Evolutionary conservation across 1,284 basidiomycete species (phyloP).

Genomic region (Mycosarcoma mackinlayi): DNA sequence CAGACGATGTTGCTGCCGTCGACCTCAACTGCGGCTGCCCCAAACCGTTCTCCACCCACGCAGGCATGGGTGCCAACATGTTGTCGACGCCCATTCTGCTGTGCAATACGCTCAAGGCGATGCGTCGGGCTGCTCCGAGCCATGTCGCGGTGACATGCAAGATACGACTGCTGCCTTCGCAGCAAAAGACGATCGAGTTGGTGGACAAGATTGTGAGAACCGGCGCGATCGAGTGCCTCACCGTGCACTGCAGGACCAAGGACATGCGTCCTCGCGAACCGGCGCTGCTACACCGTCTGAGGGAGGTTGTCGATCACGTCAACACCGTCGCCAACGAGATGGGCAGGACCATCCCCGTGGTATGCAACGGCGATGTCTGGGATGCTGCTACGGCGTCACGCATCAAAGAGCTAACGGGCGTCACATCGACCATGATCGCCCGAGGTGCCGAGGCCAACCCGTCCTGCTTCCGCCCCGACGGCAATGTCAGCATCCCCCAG

Average conservation of each 20-base stretch:
- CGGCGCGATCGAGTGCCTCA: conserved; percentile 83
- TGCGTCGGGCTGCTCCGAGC: conserved; percentile 72
- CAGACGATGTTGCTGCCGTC: conserved; percentile 85
- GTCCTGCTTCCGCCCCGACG: conserved; percentile 78
- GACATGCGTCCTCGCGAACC: conserved; percentile 87
- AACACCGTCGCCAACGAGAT: conserved; percentile 72
- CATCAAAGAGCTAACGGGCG: conserved; percentile 76
- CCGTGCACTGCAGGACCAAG: conserved; percentile 93
- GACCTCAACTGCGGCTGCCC: conserved; percentile 90
- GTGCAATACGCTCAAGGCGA: conserved; percentile 74
- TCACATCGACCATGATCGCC: conserved; percentile 95
- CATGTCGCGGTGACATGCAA: conserved; percentile 72
- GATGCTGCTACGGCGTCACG: conserved; percentile 81
- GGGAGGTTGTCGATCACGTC: conserved; percentile 85
- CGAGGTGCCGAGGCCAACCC: conserved; percentile 93
- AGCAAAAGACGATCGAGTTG: conserved; percentile 86
- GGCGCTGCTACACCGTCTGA: conserved; percentile 82
- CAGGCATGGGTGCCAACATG: conserved; percentile 96
- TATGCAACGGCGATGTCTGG: conserved; percentile 93
- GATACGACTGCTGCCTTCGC: conserved; percentile 86
- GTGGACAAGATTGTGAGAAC: conserved; percentile 87
- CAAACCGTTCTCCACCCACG: conserved; percentile 92
- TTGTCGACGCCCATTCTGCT: conserved; percentile 90
- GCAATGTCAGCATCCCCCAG: conserved; percentile 51
- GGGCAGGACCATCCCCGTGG: conserved; percentile 77